Conservation (phyloP, 495 filamentous ascomycete species). For the Trichoderma gamsii region DNA sequence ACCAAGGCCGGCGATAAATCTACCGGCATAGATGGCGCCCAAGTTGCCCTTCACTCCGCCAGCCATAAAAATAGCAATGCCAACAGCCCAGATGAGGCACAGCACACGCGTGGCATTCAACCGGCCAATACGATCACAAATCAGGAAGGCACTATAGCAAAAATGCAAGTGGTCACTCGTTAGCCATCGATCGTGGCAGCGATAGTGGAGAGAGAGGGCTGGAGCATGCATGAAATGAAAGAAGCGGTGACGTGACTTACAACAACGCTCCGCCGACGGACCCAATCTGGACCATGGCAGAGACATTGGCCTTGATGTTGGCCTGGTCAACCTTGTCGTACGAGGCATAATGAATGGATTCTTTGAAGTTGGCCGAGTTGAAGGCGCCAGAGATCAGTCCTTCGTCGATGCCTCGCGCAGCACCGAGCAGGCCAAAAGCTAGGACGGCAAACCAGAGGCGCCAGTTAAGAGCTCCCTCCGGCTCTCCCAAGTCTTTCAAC, state of each 20-base stretch:
- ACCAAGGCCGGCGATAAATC: conserved; percentile 63
- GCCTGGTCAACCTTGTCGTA: conserved; percentile 49
- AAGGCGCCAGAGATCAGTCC: conserved; percentile 63
- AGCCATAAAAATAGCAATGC: conserved; percentile 60
- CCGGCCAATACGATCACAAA: conserved; percentile 63
- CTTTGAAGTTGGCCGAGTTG: conserved; percentile 56
- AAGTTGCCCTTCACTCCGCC: conserved; percentile 49
- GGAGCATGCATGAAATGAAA: background rate
- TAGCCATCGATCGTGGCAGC: background rate
- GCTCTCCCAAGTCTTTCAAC: conserved; percentile 48
- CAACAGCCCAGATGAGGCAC: conserved; percentile 59
- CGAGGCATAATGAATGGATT: conserved; percentile 49
- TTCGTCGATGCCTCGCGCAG: conserved; percentile 67
- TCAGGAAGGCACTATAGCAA: conserved; percentile 46
- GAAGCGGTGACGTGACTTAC: conserved; percentile 29
- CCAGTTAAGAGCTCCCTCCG: conserved; percentile 58
- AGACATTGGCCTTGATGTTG: conserved; percentile 63
- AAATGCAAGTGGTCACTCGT: background rate
- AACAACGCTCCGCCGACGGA: conserved; percentile 59
- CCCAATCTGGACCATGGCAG: conserved; percentile 67
- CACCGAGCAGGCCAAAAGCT: conserved; percentile 64
- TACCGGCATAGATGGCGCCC: conserved; percentile 58
- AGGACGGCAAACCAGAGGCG: conserved; percentile 58
- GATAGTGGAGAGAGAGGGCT: background rate
- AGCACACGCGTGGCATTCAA: conserved; percentile 64